Base-by-base conservation (phyloP, 192 early-diverging fungal species). In the Backusella psychrophila region DNA sequence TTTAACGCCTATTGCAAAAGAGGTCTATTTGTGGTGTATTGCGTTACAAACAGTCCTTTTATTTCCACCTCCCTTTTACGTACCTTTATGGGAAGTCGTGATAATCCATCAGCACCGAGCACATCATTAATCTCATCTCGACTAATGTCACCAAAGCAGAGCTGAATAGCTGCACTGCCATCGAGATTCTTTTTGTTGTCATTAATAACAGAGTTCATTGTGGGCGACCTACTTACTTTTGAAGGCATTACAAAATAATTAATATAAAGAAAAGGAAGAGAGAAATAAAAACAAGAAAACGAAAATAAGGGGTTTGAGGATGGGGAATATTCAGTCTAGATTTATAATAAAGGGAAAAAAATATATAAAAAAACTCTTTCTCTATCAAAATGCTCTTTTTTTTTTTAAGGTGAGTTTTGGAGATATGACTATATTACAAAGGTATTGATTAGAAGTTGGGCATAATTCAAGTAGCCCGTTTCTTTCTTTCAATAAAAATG, bases 71-170 rank as follows among this genome's bases (percentile, higher is more conserved):
- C 26, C 26, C 21, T 23, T 26, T 26, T 33, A 38, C 74, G 52
- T 87, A 87, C 86, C 78, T 72, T 71, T 53, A 80, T 75, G n/a
- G 81, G 77, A 17, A 74, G 70, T 39, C 31, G 42, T 63, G 78
- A 75, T 36, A 77, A 74, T 19, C 77, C 79, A 69, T 80, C 81
- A 6, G 81, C 79, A 21, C 46, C 80, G 75, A 88, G 73, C 49
- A 85, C 82, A 46, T 71, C 82, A 63, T 86, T 86, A 66, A 88
- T 88, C 59, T 85, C 87, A 59, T 88, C 85, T 56, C 87, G 77
- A 63, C 78, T 75, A 26, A 88, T 79, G 71, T 86, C 82, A 71
- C 87, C 87, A 77, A 86, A 88, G 70, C 80, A 81, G 36, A 79
- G 44, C 26, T 63, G 56, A 26, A 70, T 65, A 26, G 76, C 33